Base-by-base conservation (phyloP, 441 rosid species). In the Sinapis alba region DNA sequence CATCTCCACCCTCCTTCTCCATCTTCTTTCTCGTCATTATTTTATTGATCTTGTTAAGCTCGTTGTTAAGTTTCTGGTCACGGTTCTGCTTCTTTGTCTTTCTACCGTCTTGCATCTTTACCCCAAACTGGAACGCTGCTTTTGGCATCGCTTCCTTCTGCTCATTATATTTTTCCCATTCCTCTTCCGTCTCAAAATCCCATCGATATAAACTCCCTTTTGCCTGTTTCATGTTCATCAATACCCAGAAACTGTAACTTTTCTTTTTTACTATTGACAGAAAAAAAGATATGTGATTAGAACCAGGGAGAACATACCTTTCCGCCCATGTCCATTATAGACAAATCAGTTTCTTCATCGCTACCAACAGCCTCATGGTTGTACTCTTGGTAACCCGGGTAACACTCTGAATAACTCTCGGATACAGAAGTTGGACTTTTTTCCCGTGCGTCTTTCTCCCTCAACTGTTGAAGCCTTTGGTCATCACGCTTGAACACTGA, bases 61-160 rank as follows among this genome's bases (percentile, higher is more conserved):
- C 98, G 50, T 92, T 95, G 76, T 79, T 92, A 32, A 91, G 89
- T 78, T 95, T 95, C 87, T 95, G 98, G 79, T 95, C 99, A 85
- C 86, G 88, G 86, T 95, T 92, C 73, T 95, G 97, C 81, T 95
- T 95, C 67, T 96, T 64, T 1, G 99, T 95, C 83, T 95, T 92
- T 76, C 99, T 75, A 28, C 99, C 99, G 61, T 92, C 98, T 84
- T 92, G 99, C 99, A 95, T 95, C 87, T 93, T 91, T 76, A 95
- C 96, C 13, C 99, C 99, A 45, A 95, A 95, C 79, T 95, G 99
- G 83, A 89, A 95, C 10, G 99, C 99, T 6, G 98, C 97, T 85
- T 95, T 95, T 7, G 98, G 99, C 98, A 89, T 91, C 10, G 99
- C 99, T 87, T 95, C 98, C 85, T 95, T 93, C 85, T 95, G 98